A percentile compares a stretch with the other conserved stretches of the same genome.
phyloP scores from a whole-genome alignment of 1,284 basidiomycete species.

The Ganoderma boninense region DNA sequence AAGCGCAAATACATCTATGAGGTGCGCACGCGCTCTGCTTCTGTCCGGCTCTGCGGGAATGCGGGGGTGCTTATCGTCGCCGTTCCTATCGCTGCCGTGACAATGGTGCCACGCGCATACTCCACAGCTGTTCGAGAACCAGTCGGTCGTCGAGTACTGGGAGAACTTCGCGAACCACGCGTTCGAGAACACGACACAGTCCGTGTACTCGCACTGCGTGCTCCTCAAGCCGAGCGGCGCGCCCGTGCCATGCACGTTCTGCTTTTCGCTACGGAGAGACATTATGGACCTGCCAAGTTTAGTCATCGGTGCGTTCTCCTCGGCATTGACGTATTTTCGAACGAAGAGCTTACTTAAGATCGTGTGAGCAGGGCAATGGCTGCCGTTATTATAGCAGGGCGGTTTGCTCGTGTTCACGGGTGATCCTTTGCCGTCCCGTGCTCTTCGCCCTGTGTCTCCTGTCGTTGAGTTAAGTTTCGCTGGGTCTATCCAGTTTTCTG shows the following conservation, averaged over 20 bases:
- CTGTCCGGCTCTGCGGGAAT: background rate
- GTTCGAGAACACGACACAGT: slow-evolving; percentile 94
- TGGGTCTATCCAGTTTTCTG: background rate
- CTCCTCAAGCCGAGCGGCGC: slow-evolving; percentile 85
- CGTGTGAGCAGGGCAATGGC: slow-evolving; percentile 69
- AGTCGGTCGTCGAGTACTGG: slow-evolving; percentile 93
- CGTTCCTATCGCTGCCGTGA: slow-evolving; percentile 20
- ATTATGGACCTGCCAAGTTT: slow-evolving; percentile 89
- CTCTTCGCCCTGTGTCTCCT: background rate
- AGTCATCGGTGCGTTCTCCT: slow-evolving; percentile 72
- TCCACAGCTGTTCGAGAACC: slow-evolving; percentile 83
- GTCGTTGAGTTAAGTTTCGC: background rate
- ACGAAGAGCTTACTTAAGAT: background rate
- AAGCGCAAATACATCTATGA: slow-evolving; percentile 91
- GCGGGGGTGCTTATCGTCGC: background rate
- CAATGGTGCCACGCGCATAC: slow-evolving; percentile 8
- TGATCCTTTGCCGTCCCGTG: background rate
- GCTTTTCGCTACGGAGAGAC: slow-evolving; percentile 92
- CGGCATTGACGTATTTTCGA: background rate
- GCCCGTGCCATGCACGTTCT: slow-evolving; percentile 88
- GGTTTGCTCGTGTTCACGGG: background rate
- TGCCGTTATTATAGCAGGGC: slow-evolving; percentile 64
- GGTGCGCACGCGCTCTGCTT: slow-evolving; percentile 51
- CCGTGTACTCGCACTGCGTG: slow-evolving; percentile 92
- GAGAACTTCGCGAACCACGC: slow-evolving; percentile 95